Conservation (phyloP, 306 rosid genomes). For the Cicer chorassanicum region DNA sequence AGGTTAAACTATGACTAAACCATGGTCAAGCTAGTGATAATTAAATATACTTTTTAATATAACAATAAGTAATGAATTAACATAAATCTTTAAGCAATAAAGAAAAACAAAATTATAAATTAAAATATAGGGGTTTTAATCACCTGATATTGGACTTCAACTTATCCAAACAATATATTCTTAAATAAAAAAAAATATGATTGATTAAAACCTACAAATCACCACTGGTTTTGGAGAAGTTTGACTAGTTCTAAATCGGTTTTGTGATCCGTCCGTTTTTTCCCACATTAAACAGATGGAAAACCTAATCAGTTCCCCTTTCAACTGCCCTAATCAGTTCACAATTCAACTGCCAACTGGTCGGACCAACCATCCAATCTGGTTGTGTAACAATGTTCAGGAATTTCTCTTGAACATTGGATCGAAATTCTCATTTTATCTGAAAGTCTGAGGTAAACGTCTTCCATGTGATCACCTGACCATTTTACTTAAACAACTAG, state of each 20-base stretch:
- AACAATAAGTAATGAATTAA: too few species aligned
- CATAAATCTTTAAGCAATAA: too few species aligned
- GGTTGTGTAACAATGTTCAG: background rate
- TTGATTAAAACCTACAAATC: too few species aligned
- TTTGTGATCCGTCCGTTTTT: background rate
- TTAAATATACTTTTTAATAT: too few species aligned
- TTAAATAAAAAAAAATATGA: background rate
- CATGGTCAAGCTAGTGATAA: background rate
- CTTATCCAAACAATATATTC: background rate
- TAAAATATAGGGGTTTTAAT: background rate
- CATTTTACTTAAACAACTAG: constrained; percentile 4
- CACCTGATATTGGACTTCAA: background rate
- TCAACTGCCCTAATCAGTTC: too few species aligned
- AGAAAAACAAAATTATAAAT: background rate
- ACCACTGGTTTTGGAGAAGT: background rate
- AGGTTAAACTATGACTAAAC: background rate
- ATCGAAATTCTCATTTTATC: background rate
- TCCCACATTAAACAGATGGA: background rate
- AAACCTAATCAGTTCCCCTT: too few species aligned
- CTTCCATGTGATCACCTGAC: background rate
- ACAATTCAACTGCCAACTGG: background rate
- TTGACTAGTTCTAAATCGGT: background rate
- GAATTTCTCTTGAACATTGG: background rate
- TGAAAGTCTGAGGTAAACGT: background rate
- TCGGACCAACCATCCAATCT: background rate